Conservation (phyloP, 2,329 filamentous ascomycete genomes). For the Nigrospora sphaerica region DNA sequence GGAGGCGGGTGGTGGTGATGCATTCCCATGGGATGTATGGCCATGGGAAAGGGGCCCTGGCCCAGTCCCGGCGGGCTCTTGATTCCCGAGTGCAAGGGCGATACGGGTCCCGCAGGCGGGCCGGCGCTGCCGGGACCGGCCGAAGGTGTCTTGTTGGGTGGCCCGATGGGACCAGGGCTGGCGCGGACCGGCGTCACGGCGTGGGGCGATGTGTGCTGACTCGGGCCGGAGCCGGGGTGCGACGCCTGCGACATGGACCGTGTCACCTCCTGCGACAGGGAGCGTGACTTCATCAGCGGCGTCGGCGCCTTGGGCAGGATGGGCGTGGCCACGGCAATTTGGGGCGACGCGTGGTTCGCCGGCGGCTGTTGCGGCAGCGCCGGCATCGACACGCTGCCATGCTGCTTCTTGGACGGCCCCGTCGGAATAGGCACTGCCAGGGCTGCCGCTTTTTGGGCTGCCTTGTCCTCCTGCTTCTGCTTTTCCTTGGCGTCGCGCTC, state of each 20-base stretch:
- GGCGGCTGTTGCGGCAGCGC: conserved; percentile 53
- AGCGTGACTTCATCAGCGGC: conserved; percentile 62
- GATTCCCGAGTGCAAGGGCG: conserved; percentile 50
- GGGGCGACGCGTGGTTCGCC: conserved; percentile 65
- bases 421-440: conserved; percentile 20
- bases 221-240: conserved; percentile 48
- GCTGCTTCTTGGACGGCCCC: conserved; percentile 29
- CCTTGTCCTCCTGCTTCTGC: conserved; percentile 36
- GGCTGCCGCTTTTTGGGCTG: conserved; percentile 31
- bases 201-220: conserved; percentile 54
- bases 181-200: conserved; percentile 56
- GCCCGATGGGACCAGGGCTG: conserved; percentile 51
- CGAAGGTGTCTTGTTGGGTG: conserved; percentile 1
- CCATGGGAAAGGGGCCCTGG: conserved; percentile 32
- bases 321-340: conserved; percentile 71
- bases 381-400: conserved; percentile 36
- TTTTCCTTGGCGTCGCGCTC: conserved; percentile 40
- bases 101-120: conserved; percentile 46
- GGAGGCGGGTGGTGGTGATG: conserved; percentile 35
- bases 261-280: conserved; percentile 71
- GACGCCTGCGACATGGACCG: conserved; percentile 64
- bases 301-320: conserved; percentile 76
- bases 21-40: conserved; percentile 49
- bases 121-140: conserved; percentile 9
- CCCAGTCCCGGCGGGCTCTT: conserved; percentile 50